Base-by-base conservation (phyloP, 169 alveolate genomes). In the Plasmodium berghei region DNA sequence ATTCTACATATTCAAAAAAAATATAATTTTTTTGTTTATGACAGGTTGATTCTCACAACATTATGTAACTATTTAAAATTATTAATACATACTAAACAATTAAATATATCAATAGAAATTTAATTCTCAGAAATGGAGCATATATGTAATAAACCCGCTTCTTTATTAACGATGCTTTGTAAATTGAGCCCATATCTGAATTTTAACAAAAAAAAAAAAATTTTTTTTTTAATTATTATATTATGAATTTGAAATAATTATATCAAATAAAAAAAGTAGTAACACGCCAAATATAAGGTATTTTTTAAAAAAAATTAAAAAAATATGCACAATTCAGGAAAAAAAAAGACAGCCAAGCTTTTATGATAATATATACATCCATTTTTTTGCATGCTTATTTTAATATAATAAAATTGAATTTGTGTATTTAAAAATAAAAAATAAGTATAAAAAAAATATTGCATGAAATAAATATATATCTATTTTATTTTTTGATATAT, bases 251-350 rank as follows among this genome's bases (percentile, higher is more conserved):
- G 12, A 20, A 18, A 34, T 16, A 71, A 71, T 56, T 12, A 52
- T 52, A 34, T 34, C 0, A 34, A 3, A 34, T 34, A 34, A 34
- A 34, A 34, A 34, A 34, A 34, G 5, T 4, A 9, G 45, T 26
- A 49, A 61, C 56, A 59, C 61, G 54, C 83, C 26, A 71, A 34
- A 26, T 52, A 49, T 52, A 71, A 12, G 69, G 12, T 3, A 4
- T 52, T 34, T n/a, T 14, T 69, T 16, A 69, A 48, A 20, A 46
- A 28, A 55, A 46, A 59, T 26, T 40, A 49, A 71, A 71, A 71
- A 71, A 52, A 52, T 71, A 71, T 52, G 64, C 69, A 52, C 83
- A 71, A 14, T 40, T 42, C 83, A 71, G 83, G 40, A 71, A 71
- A 71, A 71, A 71, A 71, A 71, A 70, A 62, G 48, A 34, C 24